Evolutionary conservation across 352 stramenopile genomes (phyloP).

Genomic region (Phytopythium kandeliae): DNA sequence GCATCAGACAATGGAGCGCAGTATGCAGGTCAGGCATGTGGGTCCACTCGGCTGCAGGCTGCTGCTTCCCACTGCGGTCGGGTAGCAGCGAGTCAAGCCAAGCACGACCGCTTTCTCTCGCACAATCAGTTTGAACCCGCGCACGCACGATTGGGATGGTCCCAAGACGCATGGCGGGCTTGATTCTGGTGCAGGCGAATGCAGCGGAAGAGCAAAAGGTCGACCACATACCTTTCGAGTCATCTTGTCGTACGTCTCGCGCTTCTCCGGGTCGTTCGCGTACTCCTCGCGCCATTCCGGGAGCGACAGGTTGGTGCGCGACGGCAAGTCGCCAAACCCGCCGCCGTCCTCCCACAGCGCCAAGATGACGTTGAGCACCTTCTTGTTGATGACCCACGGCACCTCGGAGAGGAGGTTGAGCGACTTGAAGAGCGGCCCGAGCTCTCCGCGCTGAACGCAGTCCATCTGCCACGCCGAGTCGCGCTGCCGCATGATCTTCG

Average conservation of each 20-base stretch:
- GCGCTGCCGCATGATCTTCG: constrained; percentile 91
- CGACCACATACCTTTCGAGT: constrained; percentile 55
- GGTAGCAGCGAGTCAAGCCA: background rate
- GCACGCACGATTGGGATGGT: constrained; percentile 10
- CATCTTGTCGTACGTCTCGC: constrained; percentile 57
- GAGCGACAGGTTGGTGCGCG: constrained; percentile 51
- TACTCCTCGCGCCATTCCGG: constrained; percentile 64
- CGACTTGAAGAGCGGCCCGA: constrained; percentile 82
- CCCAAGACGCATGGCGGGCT: constrained; percentile 47
- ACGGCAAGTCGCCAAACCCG: constrained; percentile 92
- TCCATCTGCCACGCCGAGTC: constrained; percentile 84
- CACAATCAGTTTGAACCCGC: constrained; percentile 84
- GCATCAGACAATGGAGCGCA: background rate
- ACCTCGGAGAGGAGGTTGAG: constrained; percentile 93
- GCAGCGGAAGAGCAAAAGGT: constrained; percentile 6
- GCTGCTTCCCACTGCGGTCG: background rate
- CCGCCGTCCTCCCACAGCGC: constrained; percentile 90
- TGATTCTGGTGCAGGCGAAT: constrained; percentile 65
- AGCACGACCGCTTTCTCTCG: constrained; percentile 51
- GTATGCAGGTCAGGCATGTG: background rate
- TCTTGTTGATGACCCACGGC: constrained; percentile 94
- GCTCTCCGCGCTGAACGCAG: constrained; percentile 82
- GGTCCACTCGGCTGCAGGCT: background rate
- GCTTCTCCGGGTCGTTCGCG: constrained; percentile 53
- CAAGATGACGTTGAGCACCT: constrained; percentile 90